Evolutionary conservation across 352 stramenopile genomes (phyloP), one percentile per base, ranked within the genome.

Genomic region (Phytophthora pisi): DNA sequence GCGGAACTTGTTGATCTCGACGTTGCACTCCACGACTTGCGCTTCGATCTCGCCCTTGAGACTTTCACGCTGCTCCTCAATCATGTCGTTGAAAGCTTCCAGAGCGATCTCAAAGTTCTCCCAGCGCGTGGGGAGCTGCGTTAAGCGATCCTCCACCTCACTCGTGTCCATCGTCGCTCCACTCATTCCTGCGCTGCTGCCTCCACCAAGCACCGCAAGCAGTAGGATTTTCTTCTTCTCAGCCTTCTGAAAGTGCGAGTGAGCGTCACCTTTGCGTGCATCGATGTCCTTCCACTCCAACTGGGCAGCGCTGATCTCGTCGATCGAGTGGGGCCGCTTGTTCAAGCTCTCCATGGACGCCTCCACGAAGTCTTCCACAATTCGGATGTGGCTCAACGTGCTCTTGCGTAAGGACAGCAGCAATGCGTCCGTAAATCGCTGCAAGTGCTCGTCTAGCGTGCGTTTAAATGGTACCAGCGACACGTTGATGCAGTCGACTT

Each of bases 1-100:
- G 11, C 77, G 78, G 58, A 98, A 97, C 62, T 97, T 96, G 54
- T 96, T 89, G 36, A 98, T 92, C 20, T 91, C 81, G 34, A 93
- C 61, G 68, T 97, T 95, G 51, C 91, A 95, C 16, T 96, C 86
- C 2, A 97, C 82, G 18, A 97, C 87, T 26, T 98, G 82, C 5
- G 83, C 68, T 57, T 98, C 89, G 24, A 98, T 81, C 52, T 96
- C 85, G 23, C 77, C 83, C 59, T 98, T 98, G 2, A 98, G 73
- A 47, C 79, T 93, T 60, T 97, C 90, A 1, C 96, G 92, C 51
- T 98, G 92, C 52, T 98, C 92, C 38, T 98, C 90, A 49, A 98
- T 95, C 88, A 99, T 97, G 52, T 98, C 93, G 56, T 98, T 96
- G 65, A 98, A 98, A 30, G 94, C 96, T 60, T 98, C 95, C 0